Percentiles rank a stretch among this genome's conserved stretches.
Conservation (phyloP, 345 rosid genomes). For the Luvunga scandens region DNA sequence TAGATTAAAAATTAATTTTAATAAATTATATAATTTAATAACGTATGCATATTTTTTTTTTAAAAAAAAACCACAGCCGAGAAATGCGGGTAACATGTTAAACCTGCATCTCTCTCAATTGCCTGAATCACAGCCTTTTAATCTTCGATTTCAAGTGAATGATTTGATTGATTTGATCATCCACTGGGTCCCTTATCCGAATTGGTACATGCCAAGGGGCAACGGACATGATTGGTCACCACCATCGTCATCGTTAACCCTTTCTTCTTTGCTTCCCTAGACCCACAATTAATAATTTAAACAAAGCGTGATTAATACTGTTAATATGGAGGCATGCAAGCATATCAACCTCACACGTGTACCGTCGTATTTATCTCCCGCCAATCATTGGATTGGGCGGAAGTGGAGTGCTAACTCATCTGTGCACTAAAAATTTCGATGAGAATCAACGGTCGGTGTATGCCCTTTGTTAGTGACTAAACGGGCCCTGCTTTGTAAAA, state of each 20-base stretch:
- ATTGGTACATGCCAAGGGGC: constrained; percentile 22
- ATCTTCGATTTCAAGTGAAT: constrained; percentile 21
- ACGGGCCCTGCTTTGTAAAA: background rate
- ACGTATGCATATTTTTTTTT: no score
- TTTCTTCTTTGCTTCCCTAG: background rate
- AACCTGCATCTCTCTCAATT: background rate
- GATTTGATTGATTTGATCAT: constrained; percentile 3
- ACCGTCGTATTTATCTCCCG: background rate
- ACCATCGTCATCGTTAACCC: background rate
- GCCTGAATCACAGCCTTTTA: background rate
- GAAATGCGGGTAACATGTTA: background rate
- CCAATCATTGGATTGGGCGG: background rate
- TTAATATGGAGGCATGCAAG: background rate
- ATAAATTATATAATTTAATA: no score
- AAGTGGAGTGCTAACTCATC: background rate
- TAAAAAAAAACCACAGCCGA: no score
- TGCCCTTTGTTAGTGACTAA: background rate
- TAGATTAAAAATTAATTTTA: no score
- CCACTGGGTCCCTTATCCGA: constrained; percentile 1
- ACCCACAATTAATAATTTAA: background rate
- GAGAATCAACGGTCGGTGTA: background rate
- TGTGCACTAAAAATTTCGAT: background rate
- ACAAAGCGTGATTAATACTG: background rate
- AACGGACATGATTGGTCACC: constrained; percentile 22
- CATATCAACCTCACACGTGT: constrained; percentile 10